Percentiles rank a stretch among this genome's conserved stretches.
phyloP scores from a whole-genome alignment of 257 asterid species.

The Solanum lignicaule region DNA sequence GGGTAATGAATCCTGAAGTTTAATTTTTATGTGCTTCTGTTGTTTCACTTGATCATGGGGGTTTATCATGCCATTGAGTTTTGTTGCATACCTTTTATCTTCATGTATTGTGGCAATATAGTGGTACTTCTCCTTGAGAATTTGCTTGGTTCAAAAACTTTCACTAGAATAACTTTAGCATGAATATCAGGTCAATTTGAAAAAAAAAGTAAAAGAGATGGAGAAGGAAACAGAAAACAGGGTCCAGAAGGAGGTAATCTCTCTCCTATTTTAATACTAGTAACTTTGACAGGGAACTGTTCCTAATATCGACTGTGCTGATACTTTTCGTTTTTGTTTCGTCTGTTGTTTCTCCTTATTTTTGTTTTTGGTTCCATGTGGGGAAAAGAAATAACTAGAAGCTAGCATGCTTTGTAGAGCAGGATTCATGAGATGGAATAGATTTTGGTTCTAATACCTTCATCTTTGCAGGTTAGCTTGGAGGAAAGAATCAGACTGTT shows the following conservation, averaged over 20 bases:
- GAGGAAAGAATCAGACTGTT: slow-evolving; percentile 33
- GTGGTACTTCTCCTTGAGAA: neutral
- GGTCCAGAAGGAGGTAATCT: slow-evolving; percentile 51
- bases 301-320: neutral
- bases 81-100: neutral
- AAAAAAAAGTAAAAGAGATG: slow-evolving; percentile 45
- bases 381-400: neutral
- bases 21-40: neutral
- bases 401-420: neutral
- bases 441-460: neutral
- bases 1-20: slow-evolving; percentile 24
- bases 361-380: neutral
- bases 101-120: neutral
- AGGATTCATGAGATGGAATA: neutral
- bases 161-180: neutral
- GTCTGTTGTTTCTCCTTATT: neutral
- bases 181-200: slow-evolving; percentile 42
- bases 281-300: neutral
- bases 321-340: neutral
- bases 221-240: slow-evolving; percentile 48
- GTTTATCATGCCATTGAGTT: neutral
- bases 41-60: neutral
- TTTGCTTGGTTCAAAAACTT: neutral
- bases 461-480: slow-evolving; percentile 37
- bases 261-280: slow-evolving; percentile 2